A percentile compares a stretch with the other conserved stretches of the same genome.
Evolutionary conservation across 164 flowering plant species (phyloP).

Genomic region (Nymphaea thermarum): DNA sequence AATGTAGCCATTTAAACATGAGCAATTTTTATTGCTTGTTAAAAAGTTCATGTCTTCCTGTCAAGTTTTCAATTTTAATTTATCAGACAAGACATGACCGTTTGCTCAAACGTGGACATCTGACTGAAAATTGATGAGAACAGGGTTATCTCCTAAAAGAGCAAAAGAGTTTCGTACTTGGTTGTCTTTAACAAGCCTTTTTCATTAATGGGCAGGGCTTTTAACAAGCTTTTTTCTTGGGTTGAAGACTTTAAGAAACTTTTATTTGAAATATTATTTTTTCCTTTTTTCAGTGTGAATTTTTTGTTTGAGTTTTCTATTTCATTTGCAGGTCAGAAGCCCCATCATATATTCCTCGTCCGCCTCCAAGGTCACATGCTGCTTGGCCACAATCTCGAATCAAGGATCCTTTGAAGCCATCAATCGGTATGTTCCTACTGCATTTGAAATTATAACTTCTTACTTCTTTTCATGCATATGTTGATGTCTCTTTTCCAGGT

Average conservation of each 20-base stretch:
- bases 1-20: too few relatives aligned
- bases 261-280: too few relatives aligned
- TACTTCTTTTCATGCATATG: background rate
- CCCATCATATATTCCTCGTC: conserved; percentile 17
- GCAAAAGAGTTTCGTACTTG: background rate
- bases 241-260: too few relatives aligned
- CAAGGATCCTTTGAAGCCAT: background rate
- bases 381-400: conserved; percentile 5
- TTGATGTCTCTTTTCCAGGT: background rate
- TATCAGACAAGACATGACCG: too few relatives aligned
- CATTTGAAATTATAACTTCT: background rate
- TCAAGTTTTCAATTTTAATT: too few relatives aligned
- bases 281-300: background rate
- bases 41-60: too few relatives aligned
- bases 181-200: background rate
- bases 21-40: too few relatives aligned
- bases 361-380: conserved; percentile 11
- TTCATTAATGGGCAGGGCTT: background rate
- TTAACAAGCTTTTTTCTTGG: too few relatives aligned
- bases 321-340: conserved; percentile 11
- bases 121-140: background rate
- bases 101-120: background rate
- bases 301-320: background rate
- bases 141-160: background rate
- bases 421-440: background rate